Evolutionary conservation across 257 asterid species (phyloP).

Genomic region (Ocimum tenuiflorum): DNA sequence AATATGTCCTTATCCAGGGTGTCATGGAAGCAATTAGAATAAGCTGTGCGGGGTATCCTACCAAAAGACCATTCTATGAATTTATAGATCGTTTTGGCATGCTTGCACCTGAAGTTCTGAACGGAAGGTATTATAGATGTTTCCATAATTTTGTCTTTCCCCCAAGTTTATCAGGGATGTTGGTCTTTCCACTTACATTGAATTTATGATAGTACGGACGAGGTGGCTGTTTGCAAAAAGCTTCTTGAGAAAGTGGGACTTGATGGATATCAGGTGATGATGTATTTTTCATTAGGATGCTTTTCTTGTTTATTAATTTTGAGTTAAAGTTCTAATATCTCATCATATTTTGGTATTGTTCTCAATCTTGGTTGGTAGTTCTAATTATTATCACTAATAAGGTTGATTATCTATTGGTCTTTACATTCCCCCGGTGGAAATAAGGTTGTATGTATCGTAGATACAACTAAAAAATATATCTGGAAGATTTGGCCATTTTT

Average conservation of each 20-base stretch:
- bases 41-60: constrained; percentile 98
- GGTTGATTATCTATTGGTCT: no score
- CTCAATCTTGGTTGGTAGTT: no score
- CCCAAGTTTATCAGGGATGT: background rate
- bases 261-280: constrained; percentile 90
- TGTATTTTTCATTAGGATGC: background rate
- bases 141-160: constrained; percentile 1
- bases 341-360: no score
- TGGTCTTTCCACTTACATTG: constrained; percentile 18
- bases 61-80: constrained; percentile 77
- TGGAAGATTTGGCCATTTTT: no score
- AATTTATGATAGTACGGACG: constrained; percentile 59
- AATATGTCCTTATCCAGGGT: constrained; percentile 46
- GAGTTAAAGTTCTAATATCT: no score
- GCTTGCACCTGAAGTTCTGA: constrained; percentile 84
- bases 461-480: no score
- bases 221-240: constrained; percentile 86
- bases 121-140: constrained; percentile 55
- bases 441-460: no score
- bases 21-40: constrained; percentile 99
- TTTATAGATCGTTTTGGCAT: constrained; percentile 88
- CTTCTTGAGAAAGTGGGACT: constrained; percentile 90
- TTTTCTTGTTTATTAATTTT: background rate
- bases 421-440: no score
- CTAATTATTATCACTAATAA: no score